These are phyloP conservation scores for Diaporthe humulicola DNA, from an alignment of 2,329 filamentous ascomycete genomes.

Conservation along the genomic window DNA sequence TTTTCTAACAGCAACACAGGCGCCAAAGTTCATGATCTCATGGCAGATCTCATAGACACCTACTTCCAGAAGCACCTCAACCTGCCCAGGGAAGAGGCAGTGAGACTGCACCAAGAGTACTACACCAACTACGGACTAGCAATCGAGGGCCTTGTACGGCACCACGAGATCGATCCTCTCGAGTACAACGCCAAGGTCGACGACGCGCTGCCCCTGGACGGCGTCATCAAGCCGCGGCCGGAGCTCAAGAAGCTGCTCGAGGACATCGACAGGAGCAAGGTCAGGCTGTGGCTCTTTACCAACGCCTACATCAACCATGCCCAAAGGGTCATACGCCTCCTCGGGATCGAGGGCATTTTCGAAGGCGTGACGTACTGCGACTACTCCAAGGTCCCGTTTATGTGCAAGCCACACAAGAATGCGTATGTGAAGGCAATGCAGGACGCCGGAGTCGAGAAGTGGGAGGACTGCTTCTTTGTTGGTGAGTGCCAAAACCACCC, in stretches of 20 bases:
- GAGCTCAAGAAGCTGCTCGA: constrained; percentile 81
- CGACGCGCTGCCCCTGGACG: constrained; percentile 90
- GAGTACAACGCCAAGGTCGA: constrained; percentile 97
- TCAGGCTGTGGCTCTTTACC: constrained; percentile 93
- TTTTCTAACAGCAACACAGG: constrained; percentile 58
- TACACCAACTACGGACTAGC: constrained; percentile 98
- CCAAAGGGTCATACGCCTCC: constrained; percentile 81
- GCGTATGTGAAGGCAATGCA: constrained; percentile 93
- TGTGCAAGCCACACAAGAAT: constrained; percentile 87
- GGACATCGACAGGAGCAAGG: constrained; percentile 86
- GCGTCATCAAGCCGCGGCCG: constrained; percentile 83
- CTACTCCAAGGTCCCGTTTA: constrained; percentile 78
- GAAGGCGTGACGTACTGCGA: constrained; percentile 97
- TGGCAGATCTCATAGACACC: constrained; percentile 83
- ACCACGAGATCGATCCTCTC: constrained; percentile 94
- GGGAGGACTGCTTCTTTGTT: constrained; percentile 89
- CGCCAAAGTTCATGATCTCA: constrained; percentile 86
- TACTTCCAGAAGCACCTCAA: constrained; percentile 78
- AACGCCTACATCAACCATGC: constrained; percentile 96
- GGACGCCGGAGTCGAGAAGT: constrained; percentile 79
- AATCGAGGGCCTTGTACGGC: constrained; percentile 91
- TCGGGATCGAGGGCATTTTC: constrained; percentile 89
- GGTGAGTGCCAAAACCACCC: constrained; percentile 67
- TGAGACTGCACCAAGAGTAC: constrained; percentile 88
- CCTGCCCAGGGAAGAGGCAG: constrained; percentile 82